These are phyloP conservation scores for Apocynum venetum DNA, from an alignment of 257 asterid species.

Conservation along the genomic window DNA sequence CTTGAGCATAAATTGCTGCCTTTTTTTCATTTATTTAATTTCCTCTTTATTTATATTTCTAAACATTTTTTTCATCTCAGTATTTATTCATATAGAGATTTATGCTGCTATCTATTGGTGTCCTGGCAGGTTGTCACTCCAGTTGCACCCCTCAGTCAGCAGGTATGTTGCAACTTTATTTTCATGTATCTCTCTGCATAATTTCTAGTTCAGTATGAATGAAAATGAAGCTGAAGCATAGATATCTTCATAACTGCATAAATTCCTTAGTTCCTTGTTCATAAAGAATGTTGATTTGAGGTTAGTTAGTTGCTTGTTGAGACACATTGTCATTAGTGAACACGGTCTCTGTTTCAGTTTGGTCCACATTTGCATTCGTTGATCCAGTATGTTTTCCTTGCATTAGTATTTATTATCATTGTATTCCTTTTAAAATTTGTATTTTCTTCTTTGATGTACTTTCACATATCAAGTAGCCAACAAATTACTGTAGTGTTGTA, in stretches of 20 bases:
- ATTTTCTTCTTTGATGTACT: not conserved
- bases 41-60: not conserved
- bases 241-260: not conserved
- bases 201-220: not conserved
- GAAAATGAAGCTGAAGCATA: not conserved
- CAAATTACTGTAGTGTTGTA: not conserved
- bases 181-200: conserved; percentile 6
- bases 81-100: not conserved
- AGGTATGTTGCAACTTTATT: conserved; percentile 48
- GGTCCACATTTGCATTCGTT: not conserved
- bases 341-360: not conserved
- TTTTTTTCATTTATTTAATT: not conserved
- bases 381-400: not conserved
- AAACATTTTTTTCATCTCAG: not conserved
- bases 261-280: not conserved
- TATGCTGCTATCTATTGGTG: conserved; percentile 9
- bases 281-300: not conserved
- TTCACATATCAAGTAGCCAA: not conserved
- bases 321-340: not conserved
- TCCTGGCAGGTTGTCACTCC: conserved; percentile 96
- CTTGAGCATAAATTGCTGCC: not conserved
- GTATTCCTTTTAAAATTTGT: not conserved
- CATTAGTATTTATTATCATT: not conserved
- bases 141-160: conserved; percentile 96
- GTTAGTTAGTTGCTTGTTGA: not conserved